phyloP scores from a whole-genome alignment of 2,329 filamentous ascomycete genomes.

The Apiospora rasikravindrae region DNA sequence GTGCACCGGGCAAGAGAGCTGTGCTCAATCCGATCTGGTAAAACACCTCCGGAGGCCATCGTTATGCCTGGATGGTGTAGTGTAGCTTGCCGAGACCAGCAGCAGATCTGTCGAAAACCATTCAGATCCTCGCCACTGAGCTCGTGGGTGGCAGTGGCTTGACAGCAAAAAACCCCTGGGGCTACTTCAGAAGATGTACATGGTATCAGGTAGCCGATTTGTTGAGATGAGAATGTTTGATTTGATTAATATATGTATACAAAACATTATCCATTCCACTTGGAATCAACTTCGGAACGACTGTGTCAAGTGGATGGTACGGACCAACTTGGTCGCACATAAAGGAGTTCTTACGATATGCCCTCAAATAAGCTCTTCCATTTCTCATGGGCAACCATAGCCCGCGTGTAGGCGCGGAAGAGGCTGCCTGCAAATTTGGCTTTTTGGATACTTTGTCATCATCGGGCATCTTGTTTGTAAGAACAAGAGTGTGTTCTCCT shows the following conservation, averaged over 20 bases:
- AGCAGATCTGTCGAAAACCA: background rate
- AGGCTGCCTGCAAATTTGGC: slow-evolving; percentile 62
- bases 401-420: slow-evolving; percentile 27
- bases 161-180: background rate
- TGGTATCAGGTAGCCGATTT: background rate
- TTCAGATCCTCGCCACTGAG: slow-evolving; percentile 7
- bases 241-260: background rate
- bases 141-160: background rate
- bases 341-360: slow-evolving; percentile 25
- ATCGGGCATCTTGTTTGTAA: slow-evolving; percentile 45
- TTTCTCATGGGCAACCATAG: slow-evolving; percentile 58
- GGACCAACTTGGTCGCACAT: background rate
- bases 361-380: slow-evolving; percentile 63
- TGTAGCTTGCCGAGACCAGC: background rate
- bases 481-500: slow-evolving; percentile 24
- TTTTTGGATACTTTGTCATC: slow-evolving; percentile 61
- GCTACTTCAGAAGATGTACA: background rate
- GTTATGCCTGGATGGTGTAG: slow-evolving; percentile 9
- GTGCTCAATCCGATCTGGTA: slow-evolving; percentile 10
- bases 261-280: background rate
- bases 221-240: background rate
- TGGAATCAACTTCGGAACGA: background rate
- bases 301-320: background rate
- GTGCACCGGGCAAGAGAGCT: slow-evolving; percentile 46
- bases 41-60: background rate